These are phyloP conservation scores for Akanthomyces dipterigenus DNA, from an alignment of 2,329 filamentous ascomycete genomes.

Conservation along the genomic window DNA sequence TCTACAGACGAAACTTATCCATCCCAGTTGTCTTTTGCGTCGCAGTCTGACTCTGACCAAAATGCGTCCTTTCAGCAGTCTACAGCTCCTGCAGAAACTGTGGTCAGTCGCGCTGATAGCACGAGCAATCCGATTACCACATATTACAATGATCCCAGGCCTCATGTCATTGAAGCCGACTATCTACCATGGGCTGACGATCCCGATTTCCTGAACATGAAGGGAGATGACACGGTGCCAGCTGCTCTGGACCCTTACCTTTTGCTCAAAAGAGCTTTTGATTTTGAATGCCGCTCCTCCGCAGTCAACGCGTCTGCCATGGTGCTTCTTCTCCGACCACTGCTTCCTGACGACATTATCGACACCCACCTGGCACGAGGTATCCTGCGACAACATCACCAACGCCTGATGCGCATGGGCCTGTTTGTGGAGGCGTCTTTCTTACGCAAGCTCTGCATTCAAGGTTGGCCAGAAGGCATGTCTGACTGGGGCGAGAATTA, in stretches of 20 bases:
- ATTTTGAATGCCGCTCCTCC: slow-evolving; percentile 50
- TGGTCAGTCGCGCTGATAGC: slow-evolving; percentile 17
- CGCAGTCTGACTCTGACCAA: slow-evolving; percentile 22
- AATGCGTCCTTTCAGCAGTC: slow-evolving; percentile 11
- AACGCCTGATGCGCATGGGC: slow-evolving; percentile 51
- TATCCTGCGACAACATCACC: slow-evolving; percentile 53
- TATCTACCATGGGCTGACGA: slow-evolving; percentile 54
- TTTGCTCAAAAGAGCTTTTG: slow-evolving; percentile 45
- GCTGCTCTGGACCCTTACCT: slow-evolving; percentile 49
- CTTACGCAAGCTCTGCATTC: slow-evolving; percentile 53
- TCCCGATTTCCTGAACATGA: slow-evolving; percentile 43
- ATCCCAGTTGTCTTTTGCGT: slow-evolving; percentile 26
- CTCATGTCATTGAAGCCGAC: slow-evolving; percentile 47
- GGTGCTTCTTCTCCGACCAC: slow-evolving; percentile 50
- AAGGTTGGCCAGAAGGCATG: slow-evolving; percentile 47
- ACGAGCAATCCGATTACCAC: slow-evolving; percentile 21
- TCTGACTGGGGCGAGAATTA: slow-evolving; percentile 50
- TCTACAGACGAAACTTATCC: slow-evolving; percentile 27
- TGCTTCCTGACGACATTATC: slow-evolving; percentile 48
- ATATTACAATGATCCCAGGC: slow-evolving; percentile 32
- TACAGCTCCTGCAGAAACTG: slow-evolving; percentile 14
- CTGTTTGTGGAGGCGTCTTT: slow-evolving; percentile 55
- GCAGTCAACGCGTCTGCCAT: slow-evolving; percentile 55
- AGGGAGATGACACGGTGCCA: slow-evolving; percentile 12
- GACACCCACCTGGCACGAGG: slow-evolving; percentile 49